Base-by-base conservation (phyloP, 139 green algal species). In the Chlorella ohadii region DNA sequence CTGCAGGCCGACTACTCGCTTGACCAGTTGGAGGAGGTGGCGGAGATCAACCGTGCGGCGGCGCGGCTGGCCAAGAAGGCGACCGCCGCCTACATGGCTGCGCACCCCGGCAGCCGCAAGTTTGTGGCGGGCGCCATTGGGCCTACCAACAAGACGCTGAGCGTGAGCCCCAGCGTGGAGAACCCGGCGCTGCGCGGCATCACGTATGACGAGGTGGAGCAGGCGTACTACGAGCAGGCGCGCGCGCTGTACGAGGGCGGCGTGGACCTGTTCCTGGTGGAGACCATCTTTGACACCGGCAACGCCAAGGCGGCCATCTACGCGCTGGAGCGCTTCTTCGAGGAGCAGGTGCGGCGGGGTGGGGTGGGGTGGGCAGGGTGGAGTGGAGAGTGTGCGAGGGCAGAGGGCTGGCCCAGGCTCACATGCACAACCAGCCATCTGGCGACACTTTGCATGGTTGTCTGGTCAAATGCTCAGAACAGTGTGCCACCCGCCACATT, bases 241-340 rank as follows among this genome's bases (percentile, higher is more conserved):
- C 82, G 91, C 64, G 96, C 90, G 4, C 92, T 99, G 88, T 90
- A 95, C 39, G 95, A 95, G 47, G 97, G 95, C 31, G 97, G 97
- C 31, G 94, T 98, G 38, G 97, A 99, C 89, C 31, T 99, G 87
- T 96, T 99, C 83, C 88, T 99, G 79, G 96, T 99, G 79, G 97
- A 99, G 92, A 99, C 97, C 51, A 99, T 99, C 90, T 99, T 99
- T 79, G 97, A 99, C 92, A 99, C 97, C 17, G 90, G 98, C 25
- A 99, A 99, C 84, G 95, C 97, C 76, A 98, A 98, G 91, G 97
- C 96, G 15, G 96, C 96, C n/a, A 67, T 99, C 65, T 98, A 93
- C 83, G 96, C 97, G 0, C 91, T 99, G 81, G 95, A 99, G 88
- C 89, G 93, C 85, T 95, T 98, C 85, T 99, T 99, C 84, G 90